A percentile compares a stretch with the other conserved stretches of the same genome.
Conservation (phyloP, 1,139 yeast genomes). For the Hansenula anomala region DNA sequence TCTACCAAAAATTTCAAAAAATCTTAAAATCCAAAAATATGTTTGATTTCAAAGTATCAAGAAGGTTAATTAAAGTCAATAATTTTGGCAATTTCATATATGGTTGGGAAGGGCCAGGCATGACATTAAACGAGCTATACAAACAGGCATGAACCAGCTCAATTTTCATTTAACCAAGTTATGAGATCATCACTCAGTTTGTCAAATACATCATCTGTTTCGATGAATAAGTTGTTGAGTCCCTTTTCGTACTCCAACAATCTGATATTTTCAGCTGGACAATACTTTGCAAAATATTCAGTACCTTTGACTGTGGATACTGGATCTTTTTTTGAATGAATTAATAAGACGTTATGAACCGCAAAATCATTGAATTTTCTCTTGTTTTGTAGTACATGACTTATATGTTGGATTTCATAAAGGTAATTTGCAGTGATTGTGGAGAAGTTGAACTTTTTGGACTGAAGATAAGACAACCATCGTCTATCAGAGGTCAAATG, state of each 20-base stretch:
- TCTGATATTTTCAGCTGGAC: slow-evolving; percentile 8
- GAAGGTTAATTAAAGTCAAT: slow-evolving; percentile 9
- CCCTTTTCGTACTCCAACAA: slow-evolving; percentile 13
- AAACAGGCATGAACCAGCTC: background rate
- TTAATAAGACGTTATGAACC: slow-evolving; percentile 10
- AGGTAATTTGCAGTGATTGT: slow-evolving; percentile 5
- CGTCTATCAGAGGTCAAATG: slow-evolving; percentile 8
- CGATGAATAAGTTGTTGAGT: slow-evolving; percentile 13
- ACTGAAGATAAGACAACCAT: slow-evolving; percentile 7
- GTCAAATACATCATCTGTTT: slow-evolving; percentile 12
- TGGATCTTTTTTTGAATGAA: slow-evolving; percentile 13
- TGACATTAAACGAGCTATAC: slow-evolving; percentile 4
- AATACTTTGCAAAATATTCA: slow-evolving; percentile 7
- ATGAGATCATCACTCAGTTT: slow-evolving; percentile 12
- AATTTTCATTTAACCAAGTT: slow-evolving; percentile 16
- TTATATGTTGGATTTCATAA: slow-evolving; percentile 6
- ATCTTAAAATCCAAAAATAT: slow-evolving; percentile 4
- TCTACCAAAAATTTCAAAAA: slow-evolving; percentile 3
- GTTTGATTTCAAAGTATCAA: slow-evolving; percentile 5
- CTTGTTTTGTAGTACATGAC: slow-evolving; percentile 2
- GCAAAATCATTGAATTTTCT: slow-evolving; percentile 6
- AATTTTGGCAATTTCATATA: slow-evolving; percentile 3
- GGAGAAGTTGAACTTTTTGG: slow-evolving; percentile 2
- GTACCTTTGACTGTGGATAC: slow-evolving; percentile 4
- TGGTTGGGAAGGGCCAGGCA: slow-evolving; percentile 12